A percentile compares a stretch with the other conserved stretches of the same genome.
Evolutionary conservation across 495 filamentous ascomycete species (phyloP).

Genomic region (Penicillium cinerascens): DNA sequence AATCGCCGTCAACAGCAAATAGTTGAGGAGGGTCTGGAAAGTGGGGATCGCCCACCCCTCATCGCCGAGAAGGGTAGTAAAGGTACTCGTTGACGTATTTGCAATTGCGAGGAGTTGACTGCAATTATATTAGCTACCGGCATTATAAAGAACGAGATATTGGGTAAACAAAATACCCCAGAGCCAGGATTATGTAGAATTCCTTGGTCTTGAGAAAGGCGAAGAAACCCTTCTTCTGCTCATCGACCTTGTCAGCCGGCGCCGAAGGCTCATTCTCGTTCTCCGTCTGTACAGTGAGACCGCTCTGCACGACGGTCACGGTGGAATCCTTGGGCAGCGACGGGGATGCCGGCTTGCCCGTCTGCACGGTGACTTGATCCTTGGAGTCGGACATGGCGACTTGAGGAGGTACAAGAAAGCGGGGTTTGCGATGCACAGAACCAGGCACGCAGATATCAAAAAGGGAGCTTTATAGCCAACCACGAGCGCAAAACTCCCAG

Average conservation of each 20-base stretch:
- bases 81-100: constrained; percentile 86
- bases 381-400: constrained; percentile 31
- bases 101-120: constrained; percentile 83
- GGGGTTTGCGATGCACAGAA: constrained; percentile 3
- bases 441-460: neutral
- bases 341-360: constrained; percentile 13
- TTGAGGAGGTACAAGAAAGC: constrained; percentile 3
- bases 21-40: constrained; percentile 95
- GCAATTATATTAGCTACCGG: constrained; percentile 2
- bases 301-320: constrained; percentile 17
- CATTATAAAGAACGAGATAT: neutral
- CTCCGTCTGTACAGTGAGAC: neutral
- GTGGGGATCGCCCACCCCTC: constrained; percentile 84
- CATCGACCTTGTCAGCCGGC: constrained; percentile 36
- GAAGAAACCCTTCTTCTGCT: constrained; percentile 59
- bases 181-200: constrained; percentile 76
- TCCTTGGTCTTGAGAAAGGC: constrained; percentile 78
- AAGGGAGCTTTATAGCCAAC: constrained; percentile 42
- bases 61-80: constrained; percentile 67
- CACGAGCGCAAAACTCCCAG: constrained; percentile 58
- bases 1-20: constrained; percentile 75
- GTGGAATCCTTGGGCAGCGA: constrained; percentile 25
- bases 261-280: constrained; percentile 15
- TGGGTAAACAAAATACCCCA: constrained; percentile 54
- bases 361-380: constrained; percentile 25